Evolutionary conservation across 2,329 filamentous ascomycete species (phyloP), one percentile per base, ranked within the genome.

Genomic region (Aspergillus ustus): DNA sequence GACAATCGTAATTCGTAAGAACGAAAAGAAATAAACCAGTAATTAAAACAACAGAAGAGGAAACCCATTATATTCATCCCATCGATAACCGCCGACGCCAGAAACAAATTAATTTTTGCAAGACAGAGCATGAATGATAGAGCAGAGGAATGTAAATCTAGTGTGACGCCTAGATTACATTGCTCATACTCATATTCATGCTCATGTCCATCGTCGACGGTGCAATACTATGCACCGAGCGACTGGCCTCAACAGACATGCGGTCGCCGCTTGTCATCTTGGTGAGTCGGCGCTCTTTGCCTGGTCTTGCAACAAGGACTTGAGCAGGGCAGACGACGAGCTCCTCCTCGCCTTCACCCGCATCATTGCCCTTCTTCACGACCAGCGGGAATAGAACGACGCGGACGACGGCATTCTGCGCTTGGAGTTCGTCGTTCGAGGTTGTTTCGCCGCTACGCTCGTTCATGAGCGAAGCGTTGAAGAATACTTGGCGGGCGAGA

Each of bases 301-400:
- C 80, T 75, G 69, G 75, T 48, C 78, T 76, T 29, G 90, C 90
- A 48, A 97, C 87, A 63, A 98, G 85, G 40, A 99, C 95, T 77
- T 98, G 94, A 7, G 96, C 95, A 9, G 94, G 94, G 73, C 91
- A 96, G 49, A 99, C 92, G 51, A 98, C 93, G 66, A 96, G 92
- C 82, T 98, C 93, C 68, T 97, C 93, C 58, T 97, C 92, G 58
- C 93, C 94, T 57, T 90, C 85, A 25, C 93, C 95, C 45, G 84
- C 82, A 74, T 98, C 94, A 72, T 96, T 91, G 57, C 93, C 94
- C 81, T 95, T 96, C 81, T 97, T 97, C 70, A 98, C 92, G 19
- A 99, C 94, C 1, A 98, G 85, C 9, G 96, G 96, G 83, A 99
- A 99, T 45, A 99, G 86, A 2, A 99, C 93, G 64, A 97, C 87